Percentiles rank a stretch among this genome's conserved stretches.
These are phyloP conservation scores for Clitoria ternatea DNA, from an alignment of 306 rosid species.

Conservation along the genomic window DNA sequence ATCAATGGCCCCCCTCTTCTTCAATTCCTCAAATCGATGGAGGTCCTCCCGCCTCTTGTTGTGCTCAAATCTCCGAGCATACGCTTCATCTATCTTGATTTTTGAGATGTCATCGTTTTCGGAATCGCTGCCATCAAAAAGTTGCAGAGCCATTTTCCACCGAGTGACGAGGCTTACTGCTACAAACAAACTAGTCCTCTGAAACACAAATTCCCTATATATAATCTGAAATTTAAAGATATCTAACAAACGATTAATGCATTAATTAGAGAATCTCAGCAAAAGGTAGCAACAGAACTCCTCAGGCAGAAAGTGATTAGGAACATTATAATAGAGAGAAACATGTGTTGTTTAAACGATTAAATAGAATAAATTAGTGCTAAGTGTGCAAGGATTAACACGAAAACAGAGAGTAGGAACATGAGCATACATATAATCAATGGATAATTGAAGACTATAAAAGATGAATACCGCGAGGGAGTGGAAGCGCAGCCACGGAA, in stretches of 20 bases:
- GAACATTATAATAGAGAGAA: no score
- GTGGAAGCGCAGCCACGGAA: no score
- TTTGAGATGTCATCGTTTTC: conserved; percentile 49
- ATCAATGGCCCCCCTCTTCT: conserved; percentile 63
- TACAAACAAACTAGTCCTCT: neutral
- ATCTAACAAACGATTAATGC: neutral
- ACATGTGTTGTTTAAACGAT: no score
- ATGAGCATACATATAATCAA: no score
- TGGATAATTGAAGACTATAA: no score
- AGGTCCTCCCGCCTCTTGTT: conserved; percentile 88
- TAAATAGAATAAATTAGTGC: no score
- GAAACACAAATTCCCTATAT: neutral
- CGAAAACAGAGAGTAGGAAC: no score
- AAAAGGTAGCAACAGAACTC: neutral
- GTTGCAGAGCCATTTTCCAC: conserved; percentile 32
- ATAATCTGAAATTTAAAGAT: conserved; percentile 16
- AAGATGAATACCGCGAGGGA: no score
- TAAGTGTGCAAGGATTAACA: no score
- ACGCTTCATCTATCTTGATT: conserved; percentile 51
- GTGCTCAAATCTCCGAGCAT: conserved; percentile 52
- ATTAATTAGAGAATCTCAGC: neutral
- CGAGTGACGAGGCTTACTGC: neutral
- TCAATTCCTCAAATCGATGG: conserved; percentile 68
- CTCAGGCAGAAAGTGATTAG: neutral
- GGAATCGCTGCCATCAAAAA: conserved; percentile 62